Evolutionary conservation across 345 rosid genomes (phyloP).

Genomic region (Eutrema heterophyllum): DNA sequence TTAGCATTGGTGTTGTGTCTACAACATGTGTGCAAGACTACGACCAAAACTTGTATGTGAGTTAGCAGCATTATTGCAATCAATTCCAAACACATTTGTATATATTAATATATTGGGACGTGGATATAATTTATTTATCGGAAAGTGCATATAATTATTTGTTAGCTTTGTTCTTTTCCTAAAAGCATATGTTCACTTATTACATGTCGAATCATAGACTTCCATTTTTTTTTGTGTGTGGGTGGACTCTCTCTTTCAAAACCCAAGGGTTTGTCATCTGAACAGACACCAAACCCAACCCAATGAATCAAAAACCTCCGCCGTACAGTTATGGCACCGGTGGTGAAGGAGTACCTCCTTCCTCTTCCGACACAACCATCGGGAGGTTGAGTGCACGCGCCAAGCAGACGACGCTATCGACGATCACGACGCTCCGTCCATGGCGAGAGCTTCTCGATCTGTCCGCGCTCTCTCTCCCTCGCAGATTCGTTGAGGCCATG

Average conservation of each 20-base stretch:
- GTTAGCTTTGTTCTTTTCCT: too few species aligned
- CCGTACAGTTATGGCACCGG: conserved; percentile 38
- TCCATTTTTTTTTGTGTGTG: too few species aligned
- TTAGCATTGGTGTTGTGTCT: too few species aligned
- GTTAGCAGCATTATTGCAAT: too few species aligned
- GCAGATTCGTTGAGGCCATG: conserved; percentile 48
- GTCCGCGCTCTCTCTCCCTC: conserved; percentile 54
- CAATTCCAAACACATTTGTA: too few species aligned
- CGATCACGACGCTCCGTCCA: conserved; percentile 64
- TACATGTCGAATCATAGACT: too few species aligned
- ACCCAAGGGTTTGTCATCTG: neutral
- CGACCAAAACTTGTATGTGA: too few species aligned
- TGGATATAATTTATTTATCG: too few species aligned
- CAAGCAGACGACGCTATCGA: conserved; percentile 40
- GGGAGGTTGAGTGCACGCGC: conserved; percentile 48
- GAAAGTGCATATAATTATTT: too few species aligned
- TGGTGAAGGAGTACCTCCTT: conserved; percentile 7
- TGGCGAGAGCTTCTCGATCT: conserved; percentile 58
- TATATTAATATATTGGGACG: too few species aligned
- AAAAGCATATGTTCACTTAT: too few species aligned
- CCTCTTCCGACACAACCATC: conserved; percentile 22
- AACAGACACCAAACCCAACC: conserved; percentile 12
- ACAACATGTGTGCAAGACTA: too few species aligned
- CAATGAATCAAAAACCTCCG: conserved; percentile 32
- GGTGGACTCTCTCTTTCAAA: neutral